Conservation (phyloP, 129 eudicot genomes). For the Ambrosia trifida region DNA sequence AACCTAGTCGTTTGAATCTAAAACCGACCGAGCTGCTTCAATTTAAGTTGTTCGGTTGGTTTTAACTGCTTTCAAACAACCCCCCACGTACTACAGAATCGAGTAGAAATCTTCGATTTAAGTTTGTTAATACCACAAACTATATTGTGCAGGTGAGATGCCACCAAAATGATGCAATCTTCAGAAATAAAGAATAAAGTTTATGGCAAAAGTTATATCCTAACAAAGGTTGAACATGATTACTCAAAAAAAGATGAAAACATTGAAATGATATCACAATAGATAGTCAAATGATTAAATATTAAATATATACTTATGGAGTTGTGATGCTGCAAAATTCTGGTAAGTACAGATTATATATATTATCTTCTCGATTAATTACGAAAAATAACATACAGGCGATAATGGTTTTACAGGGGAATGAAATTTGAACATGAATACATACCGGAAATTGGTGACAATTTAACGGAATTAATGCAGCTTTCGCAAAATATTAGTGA, state of each 20-base stretch:
- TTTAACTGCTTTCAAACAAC: too few relatives aligned
- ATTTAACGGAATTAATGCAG: slow-evolving; percentile 40
- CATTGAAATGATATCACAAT: background rate
- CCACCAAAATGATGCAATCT: background rate
- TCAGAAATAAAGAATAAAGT: background rate
- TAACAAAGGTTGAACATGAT: background rate
- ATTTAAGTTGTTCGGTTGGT: too few relatives aligned
- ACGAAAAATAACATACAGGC: background rate
- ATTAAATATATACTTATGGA: background rate
- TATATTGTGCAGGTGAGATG: too few relatives aligned
- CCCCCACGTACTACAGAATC: too few relatives aligned
- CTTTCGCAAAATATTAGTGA: slow-evolving; percentile 65
- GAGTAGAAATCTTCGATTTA: too few relatives aligned
- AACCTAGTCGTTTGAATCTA: too few relatives aligned
- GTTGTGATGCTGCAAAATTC: slow-evolving; percentile 29
- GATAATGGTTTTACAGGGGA: background rate
- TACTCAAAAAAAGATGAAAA: background rate
- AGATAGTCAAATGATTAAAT: background rate
- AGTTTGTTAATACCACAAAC: too few relatives aligned
- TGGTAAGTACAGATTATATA: background rate
- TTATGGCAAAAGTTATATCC: too few relatives aligned
- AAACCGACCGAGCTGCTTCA: too few relatives aligned
- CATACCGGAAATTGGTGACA: background rate
- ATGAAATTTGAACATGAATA: background rate
- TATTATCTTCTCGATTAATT: background rate